Conservation (phyloP, 192 early-diverging fungal species). For the Coemansia sp. region DNA sequence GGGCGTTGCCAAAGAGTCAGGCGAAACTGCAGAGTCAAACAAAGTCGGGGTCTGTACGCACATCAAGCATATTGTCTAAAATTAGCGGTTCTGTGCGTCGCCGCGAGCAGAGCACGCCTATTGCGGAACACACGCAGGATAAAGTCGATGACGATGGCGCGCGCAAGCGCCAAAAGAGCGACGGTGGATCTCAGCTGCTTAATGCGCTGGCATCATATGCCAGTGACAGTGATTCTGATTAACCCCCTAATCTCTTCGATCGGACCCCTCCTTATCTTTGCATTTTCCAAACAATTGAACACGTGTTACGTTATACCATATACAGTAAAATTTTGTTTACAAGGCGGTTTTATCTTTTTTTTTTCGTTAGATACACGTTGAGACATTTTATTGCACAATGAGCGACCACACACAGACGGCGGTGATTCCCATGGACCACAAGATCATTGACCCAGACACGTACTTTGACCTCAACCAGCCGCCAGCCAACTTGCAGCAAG, state of each 20-base stretch:
- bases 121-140: neutral
- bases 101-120: neutral
- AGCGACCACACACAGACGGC: neutral
- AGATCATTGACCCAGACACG: conserved; percentile 65
- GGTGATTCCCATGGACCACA: conserved; percentile 4
- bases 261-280: neutral
- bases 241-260: conserved; percentile 6
- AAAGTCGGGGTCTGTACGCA: no score
- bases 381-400: neutral
- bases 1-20: neutral
- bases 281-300: neutral
- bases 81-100: neutral
- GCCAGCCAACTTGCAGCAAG: conserved; percentile 62
- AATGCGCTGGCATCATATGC: conserved; percentile 25
- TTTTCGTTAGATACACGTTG: neutral
- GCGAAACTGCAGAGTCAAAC: neutral
- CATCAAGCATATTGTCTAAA: neutral
- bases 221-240: conserved; percentile 14
- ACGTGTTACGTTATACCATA: neutral
- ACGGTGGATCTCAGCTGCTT: conserved; percentile 1
- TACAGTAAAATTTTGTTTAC: neutral
- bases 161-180: neutral
- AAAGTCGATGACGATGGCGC: neutral
- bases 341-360: neutral
- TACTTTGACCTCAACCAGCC: conserved; percentile 74